Conservation (phyloP, 2,329 filamentous ascomycete species). For the Cladosporium sp. region DNA sequence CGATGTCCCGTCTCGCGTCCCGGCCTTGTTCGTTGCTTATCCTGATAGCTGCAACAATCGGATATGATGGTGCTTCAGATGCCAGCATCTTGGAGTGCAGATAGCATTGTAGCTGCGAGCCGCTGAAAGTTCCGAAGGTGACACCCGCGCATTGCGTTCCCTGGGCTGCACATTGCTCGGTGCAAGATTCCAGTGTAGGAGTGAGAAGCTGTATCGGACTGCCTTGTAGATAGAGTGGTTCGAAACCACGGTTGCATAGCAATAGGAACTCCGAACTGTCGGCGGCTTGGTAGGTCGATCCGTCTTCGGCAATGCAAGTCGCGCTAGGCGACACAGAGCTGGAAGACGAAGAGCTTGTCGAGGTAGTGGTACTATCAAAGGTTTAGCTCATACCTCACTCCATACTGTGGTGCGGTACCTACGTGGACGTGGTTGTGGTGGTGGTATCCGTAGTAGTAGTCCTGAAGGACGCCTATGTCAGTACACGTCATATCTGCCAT, state of each 20-base stretch:
- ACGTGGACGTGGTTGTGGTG: conserved; percentile 10
- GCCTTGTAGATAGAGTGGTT: background rate
- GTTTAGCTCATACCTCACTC: background rate
- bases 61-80: background rate
- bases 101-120: background rate
- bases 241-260: conserved; percentile 2
- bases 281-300: background rate
- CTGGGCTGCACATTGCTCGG: conserved; percentile 4
- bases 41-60: background rate
- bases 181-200: background rate
- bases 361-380: background rate
- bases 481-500: background rate
- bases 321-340: background rate
- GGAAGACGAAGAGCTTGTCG: conserved; percentile 3
- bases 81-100: conserved; percentile 1
- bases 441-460: conserved; percentile 7
- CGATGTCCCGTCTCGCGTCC: background rate
- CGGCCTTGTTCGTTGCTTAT: background rate
- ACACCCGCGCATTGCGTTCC: conserved; percentile 10
- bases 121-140: background rate
- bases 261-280: background rate
- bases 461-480: background rate
- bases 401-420: background rate
- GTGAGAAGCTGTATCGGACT: background rate
- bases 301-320: conserved; percentile 1